Evolutionary conservation across 768 basidiomycete genomes (phyloP).

Genomic region (Daedaleopsis sinensis): DNA sequence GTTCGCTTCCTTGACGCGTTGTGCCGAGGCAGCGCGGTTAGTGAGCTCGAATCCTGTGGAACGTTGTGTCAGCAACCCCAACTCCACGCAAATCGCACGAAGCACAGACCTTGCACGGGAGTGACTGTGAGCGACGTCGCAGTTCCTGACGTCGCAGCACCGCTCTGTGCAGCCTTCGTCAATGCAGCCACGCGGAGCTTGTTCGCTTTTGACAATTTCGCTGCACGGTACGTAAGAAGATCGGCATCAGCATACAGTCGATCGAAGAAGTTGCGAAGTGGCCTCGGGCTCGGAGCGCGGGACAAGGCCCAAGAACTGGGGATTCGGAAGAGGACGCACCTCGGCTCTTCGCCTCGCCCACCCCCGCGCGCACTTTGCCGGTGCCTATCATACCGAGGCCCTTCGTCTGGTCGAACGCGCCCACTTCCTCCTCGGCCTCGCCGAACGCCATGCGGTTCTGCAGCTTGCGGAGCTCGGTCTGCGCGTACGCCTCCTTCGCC

Average conservation of each 20-base stretch:
- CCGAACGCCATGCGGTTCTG: slow-evolving; percentile 98
- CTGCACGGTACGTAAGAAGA: slow-evolving; percentile 42
- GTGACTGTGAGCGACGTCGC: slow-evolving; percentile 93
- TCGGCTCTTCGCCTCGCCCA: slow-evolving; percentile 88
- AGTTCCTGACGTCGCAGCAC: slow-evolving; percentile 70
- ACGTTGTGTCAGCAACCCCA: slow-evolving; percentile 20
- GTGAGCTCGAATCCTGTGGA: slow-evolving; percentile 86
- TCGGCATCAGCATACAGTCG: slow-evolving; percentile 1
- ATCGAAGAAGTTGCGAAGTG: neutral
- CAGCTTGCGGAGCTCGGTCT: slow-evolving; percentile 94
- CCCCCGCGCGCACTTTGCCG: slow-evolving; percentile 87
- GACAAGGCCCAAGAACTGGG: neutral
- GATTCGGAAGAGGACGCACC: slow-evolving; percentile 60
- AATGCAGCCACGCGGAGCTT: slow-evolving; percentile 87
- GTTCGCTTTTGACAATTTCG: slow-evolving; percentile 95
- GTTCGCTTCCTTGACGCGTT: slow-evolving; percentile 93
- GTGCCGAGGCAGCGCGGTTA: slow-evolving; percentile 85
- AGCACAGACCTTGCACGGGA: slow-evolving; percentile 81
- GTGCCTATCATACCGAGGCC: slow-evolving; percentile 97
- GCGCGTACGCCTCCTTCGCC: slow-evolving; percentile 97
- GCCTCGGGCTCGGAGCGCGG: neutral
- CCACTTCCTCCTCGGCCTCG: slow-evolving; percentile 93
- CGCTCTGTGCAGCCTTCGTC: slow-evolving; percentile 68
- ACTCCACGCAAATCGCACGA: neutral
- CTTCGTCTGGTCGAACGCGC: slow-evolving; percentile 96